These are phyloP conservation scores for Chaetomium strumarium DNA, from an alignment of 2,329 filamentous ascomycete species.

Conservation along the genomic window DNA sequence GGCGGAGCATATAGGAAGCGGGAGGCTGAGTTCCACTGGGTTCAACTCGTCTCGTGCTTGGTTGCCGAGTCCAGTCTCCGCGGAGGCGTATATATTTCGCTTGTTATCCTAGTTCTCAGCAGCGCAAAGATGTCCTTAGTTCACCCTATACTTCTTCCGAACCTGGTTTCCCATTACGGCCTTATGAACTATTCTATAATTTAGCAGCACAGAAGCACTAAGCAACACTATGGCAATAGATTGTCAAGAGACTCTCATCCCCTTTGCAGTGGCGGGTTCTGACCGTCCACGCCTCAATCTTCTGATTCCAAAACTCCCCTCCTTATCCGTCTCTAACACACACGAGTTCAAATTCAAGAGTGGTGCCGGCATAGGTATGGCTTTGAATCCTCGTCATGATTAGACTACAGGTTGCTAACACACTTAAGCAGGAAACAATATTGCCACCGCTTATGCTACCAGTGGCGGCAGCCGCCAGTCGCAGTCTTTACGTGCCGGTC, in stretches of 20 bases:
- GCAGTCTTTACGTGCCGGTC: not conserved
- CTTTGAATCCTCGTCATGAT: not conserved
- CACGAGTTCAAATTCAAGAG: not conserved
- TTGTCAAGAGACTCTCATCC: not conserved
- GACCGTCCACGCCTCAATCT: not conserved
- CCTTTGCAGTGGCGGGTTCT: not conserved
- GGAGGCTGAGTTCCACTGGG: constrained; percentile 4
- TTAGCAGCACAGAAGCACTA: not conserved
- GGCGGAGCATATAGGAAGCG: not conserved
- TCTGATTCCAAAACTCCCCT: constrained; percentile 1
- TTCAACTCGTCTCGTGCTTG: constrained; percentile 2
- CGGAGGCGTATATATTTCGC: constrained; percentile 5
- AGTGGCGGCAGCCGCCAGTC: not conserved
- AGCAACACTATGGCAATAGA: constrained; percentile 1
- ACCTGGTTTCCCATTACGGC: not conserved
- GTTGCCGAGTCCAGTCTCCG: constrained; percentile 2
- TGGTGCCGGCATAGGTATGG: not conserved
- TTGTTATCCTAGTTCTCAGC: constrained; percentile 1
- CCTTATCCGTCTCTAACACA: not conserved
- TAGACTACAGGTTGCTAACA: not conserved
- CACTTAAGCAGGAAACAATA: constrained; percentile 1
- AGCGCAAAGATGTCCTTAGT: constrained; percentile 1
- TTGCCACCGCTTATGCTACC: not conserved
- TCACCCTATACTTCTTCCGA: constrained; percentile 1
- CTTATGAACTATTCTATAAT: constrained; percentile 1